Conservation (phyloP, 116 monocot genomes). For the Cymodocea nodosa region DNA sequence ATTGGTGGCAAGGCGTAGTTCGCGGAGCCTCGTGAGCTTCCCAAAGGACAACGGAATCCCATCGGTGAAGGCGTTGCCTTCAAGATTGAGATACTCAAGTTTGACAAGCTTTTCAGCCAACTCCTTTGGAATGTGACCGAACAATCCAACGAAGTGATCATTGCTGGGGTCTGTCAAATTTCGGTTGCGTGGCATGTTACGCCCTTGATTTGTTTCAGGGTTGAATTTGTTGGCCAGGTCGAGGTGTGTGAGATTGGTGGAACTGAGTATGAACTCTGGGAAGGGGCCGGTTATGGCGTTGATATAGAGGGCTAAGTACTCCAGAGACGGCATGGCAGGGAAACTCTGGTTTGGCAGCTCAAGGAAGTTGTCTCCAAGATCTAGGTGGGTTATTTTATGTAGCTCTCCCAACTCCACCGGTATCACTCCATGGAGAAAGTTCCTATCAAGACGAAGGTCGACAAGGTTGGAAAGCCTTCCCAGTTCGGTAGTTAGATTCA, state of each 20-base stretch:
- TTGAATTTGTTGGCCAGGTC: neutral
- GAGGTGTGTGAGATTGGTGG: slow-evolving; percentile 7
- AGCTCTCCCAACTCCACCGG: neutral
- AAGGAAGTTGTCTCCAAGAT: slow-evolving; percentile 7
- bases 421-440: neutral
- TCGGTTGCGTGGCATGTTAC: too few species aligned
- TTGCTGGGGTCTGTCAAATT: too few species aligned
- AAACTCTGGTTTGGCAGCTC: neutral
- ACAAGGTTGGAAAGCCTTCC: neutral
- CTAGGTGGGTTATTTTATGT: slow-evolving; percentile 1
- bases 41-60: neutral
- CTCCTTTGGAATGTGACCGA: neutral
- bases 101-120: neutral
- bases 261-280: slow-evolving; percentile 7
- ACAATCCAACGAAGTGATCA: neutral
- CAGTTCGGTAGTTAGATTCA: neutral
- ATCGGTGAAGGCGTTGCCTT: slow-evolving; percentile 1
- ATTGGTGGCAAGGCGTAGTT: neutral
- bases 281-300: slow-evolving; percentile 2
- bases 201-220: neutral
- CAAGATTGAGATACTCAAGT: slow-evolving; percentile 4
- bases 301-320: neutral
- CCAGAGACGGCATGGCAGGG: neutral
- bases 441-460: neutral
- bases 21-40: neutral